Conservation (phyloP, 225 moss, liverwort and hornwort species). For the Bryoerythrophyllum caledonicum region DNA sequence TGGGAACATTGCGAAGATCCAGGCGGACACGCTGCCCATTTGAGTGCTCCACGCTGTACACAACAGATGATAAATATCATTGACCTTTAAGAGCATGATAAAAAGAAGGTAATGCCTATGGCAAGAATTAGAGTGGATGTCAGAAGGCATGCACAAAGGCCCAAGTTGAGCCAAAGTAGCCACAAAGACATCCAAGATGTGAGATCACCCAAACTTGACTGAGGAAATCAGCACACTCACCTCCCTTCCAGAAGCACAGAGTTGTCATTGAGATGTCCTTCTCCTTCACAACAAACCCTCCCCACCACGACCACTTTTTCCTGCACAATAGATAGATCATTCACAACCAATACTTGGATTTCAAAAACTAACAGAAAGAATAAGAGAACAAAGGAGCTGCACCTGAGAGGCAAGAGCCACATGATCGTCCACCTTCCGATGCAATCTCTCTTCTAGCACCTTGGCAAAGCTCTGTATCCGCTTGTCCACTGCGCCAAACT, state of each 20-base stretch:
- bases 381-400: background rate
- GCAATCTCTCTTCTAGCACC: constrained; percentile 44
- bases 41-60: constrained; percentile 62
- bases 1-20: constrained; percentile 67
- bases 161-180: background rate
- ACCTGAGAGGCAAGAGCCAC: constrained; percentile 80
- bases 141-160: background rate
- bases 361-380: background rate
- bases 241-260: constrained; percentile 81
- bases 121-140: background rate
- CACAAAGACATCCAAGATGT: background rate
- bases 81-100: no score
- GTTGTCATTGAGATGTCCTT: constrained; percentile 79
- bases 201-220: background rate
- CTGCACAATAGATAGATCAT: constrained; percentile 28
- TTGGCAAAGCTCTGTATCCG: constrained; percentile 60
- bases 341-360: background rate
- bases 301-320: constrained; percentile 68
- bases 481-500: constrained; percentile 59
- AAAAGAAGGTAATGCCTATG: no score
- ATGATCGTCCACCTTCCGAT: constrained; percentile 53
- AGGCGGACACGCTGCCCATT: constrained; percentile 80
- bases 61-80: background rate
- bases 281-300: constrained; percentile 80
- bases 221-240: constrained; percentile 27